Conservation (phyloP, 1,284 basidiomycete species). For the Boletus smithii region DNA sequence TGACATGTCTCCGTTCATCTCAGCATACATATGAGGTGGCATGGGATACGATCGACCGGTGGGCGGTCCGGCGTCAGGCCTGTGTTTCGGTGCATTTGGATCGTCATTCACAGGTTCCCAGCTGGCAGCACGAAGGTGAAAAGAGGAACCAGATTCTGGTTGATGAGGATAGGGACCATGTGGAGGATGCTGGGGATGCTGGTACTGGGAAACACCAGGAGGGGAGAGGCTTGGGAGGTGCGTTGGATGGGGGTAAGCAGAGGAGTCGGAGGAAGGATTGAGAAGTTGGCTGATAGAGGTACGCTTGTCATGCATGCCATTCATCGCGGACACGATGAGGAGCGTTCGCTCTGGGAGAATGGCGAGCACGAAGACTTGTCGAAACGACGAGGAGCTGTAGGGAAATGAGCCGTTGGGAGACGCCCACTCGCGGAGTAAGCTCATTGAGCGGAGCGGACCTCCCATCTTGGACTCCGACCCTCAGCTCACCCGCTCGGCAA, state of each 20-base stretch:
- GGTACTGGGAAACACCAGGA: conserved; percentile 30
- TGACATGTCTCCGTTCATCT: conserved; percentile 35
- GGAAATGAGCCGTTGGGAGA: conserved; percentile 33
- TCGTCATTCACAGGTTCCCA: conserved; percentile 40
- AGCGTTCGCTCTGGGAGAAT: conserved; percentile 11
- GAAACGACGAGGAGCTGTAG: conserved; percentile 23
- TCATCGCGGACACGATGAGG: conserved; percentile 36
- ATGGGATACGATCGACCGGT: conserved; percentile 36
- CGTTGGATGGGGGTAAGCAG: conserved; percentile 30
- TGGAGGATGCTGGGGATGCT: conserved; percentile 29
- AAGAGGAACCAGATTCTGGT: conserved; percentile 33
- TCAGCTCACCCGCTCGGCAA: conserved; percentile 18
- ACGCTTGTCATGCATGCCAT: conserved; percentile 49
- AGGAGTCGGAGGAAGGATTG: conserved; percentile 40
- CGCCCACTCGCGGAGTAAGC: conserved; percentile 32
- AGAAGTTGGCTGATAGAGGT: conserved; percentile 53
- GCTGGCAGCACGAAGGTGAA: conserved; percentile 43
- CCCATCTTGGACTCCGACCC: conserved; percentile 29
- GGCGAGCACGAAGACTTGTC: conserved; percentile 10
- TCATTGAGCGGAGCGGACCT: conserved; percentile 26
- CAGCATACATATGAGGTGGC: conserved; percentile 33
- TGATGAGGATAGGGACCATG: conserved; percentile 31
- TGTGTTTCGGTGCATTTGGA: conserved; percentile 35
- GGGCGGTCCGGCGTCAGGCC: conserved; percentile 32
- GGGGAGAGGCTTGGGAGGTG: conserved; percentile 30